Percentiles rank a stretch among this genome's conserved stretches.
These are phyloP conservation scores for Orychophragmus violaceus DNA, from an alignment of 345 rosid species.

Conservation along the genomic window DNA sequence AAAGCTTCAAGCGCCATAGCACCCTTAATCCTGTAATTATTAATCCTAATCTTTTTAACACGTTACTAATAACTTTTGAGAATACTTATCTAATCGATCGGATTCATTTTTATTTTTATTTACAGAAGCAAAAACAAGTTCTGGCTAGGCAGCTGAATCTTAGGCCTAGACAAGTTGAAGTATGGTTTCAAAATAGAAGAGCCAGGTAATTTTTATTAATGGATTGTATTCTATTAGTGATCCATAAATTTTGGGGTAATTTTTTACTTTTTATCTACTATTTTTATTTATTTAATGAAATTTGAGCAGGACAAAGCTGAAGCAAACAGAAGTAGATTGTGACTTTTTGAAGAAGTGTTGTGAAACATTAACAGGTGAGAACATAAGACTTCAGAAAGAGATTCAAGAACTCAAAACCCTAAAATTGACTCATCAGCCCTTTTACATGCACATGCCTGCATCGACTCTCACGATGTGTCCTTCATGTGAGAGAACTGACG, in stretches of 20 bases:
- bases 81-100: neutral
- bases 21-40: conserved; percentile 82
- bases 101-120: neutral
- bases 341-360: conserved; percentile 85
- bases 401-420: conserved; percentile 66
- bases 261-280: neutral
- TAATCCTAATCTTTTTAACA: neutral
- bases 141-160: conserved; percentile 81
- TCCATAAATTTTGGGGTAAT: neutral
- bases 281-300: neutral
- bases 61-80: neutral
- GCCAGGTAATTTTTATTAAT: conserved; percentile 63
- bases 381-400: conserved; percentile 82
- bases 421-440: conserved; percentile 41
- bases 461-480: conserved; percentile 66
- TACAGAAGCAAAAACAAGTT: conserved; percentile 84
- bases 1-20: conserved; percentile 88
- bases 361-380: conserved; percentile 83
- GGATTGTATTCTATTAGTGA: too few relatives aligned
- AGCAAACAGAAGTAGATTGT: conserved; percentile 94
- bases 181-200: conserved; percentile 98
- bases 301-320: conserved; percentile 74
- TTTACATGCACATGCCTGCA: conserved; percentile 70
- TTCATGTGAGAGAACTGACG: conserved; percentile 62
- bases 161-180: conserved; percentile 93